Conservation (phyloP, 768 basidiomycete genomes). For the Termitomyces sp. region DNA sequence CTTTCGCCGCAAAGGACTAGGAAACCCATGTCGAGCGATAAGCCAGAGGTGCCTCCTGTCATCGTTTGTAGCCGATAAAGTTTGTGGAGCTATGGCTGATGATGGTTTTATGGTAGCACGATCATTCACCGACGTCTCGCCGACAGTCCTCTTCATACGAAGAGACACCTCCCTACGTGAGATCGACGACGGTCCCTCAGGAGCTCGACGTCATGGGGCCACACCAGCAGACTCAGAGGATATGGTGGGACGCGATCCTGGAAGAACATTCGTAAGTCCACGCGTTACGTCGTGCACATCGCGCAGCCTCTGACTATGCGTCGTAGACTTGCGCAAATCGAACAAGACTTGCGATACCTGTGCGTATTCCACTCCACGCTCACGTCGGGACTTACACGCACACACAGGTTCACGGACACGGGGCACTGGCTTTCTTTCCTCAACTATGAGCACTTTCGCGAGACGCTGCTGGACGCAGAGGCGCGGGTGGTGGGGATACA, state of each 20-base stretch:
- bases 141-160: conserved; percentile 27
- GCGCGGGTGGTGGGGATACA: conserved; percentile 52
- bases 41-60: conserved; percentile 18
- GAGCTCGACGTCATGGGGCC: conserved; percentile 24
- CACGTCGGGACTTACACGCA: not conserved
- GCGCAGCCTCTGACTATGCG: not conserved
- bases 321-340: conserved; percentile 43
- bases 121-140: conserved; percentile 26
- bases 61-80: conserved; percentile 20
- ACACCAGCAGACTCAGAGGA: conserved; percentile 23
- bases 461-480: conserved; percentile 45
- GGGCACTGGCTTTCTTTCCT: conserved; percentile 69
- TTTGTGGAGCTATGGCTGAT: not conserved
- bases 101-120: conserved; percentile 18
- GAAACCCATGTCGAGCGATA: conserved; percentile 31
- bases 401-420: conserved; percentile 55
- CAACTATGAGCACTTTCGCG: conserved; percentile 49
- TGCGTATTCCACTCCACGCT: conserved; percentile 23
- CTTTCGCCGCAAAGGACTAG: conserved; percentile 29
- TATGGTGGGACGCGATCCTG: conserved; percentile 42
- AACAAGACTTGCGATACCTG: conserved; percentile 47
- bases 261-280: conserved; percentile 31
- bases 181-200: conserved; percentile 32
- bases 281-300: not conserved
- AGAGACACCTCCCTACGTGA: conserved; percentile 27